Conservation (phyloP, 2,329 filamentous ascomycete species). For the Fusarium decemcellulare region DNA sequence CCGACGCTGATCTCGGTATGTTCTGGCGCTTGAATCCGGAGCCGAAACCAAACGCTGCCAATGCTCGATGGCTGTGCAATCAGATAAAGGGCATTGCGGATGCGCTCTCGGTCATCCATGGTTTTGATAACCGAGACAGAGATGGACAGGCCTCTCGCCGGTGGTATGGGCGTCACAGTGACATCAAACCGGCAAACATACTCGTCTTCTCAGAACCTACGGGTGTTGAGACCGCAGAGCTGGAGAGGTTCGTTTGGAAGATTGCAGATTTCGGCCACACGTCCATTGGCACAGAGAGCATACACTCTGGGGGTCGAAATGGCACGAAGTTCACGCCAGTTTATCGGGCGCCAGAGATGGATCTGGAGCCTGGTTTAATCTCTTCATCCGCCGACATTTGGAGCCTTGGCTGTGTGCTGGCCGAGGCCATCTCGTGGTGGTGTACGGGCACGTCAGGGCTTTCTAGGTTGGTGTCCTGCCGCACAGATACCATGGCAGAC, state of each 20-base stretch:
- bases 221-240: fast-evolving
- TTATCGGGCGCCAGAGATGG: background rate
- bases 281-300: fast-evolving
- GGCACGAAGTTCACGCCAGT: background rate
- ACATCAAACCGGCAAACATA: background rate
- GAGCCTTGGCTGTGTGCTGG: background rate
- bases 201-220: background rate
- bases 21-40: background rate
- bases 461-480: fast-evolving
- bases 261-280: background rate
- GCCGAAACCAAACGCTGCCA: fast-evolving
- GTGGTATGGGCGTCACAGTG: background rate
- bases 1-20: background rate
- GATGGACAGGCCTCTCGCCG: background rate
- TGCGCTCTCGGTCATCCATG: background rate
- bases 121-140: background rate
- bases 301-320: fast-evolving
- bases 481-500: fast-evolving
- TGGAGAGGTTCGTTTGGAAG: background rate
- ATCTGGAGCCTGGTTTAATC: fast-evolving
- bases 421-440: background rate
- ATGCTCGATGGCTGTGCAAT: background rate
- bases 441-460: fast-evolving
- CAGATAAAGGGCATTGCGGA: background rate
- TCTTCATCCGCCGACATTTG: background rate